A percentile compares a stretch with the other conserved stretches of the same genome.
These are phyloP conservation scores for Globisporangium parvum DNA, from an alignment of 352 stramenopile species.

Conservation along the genomic window DNA sequence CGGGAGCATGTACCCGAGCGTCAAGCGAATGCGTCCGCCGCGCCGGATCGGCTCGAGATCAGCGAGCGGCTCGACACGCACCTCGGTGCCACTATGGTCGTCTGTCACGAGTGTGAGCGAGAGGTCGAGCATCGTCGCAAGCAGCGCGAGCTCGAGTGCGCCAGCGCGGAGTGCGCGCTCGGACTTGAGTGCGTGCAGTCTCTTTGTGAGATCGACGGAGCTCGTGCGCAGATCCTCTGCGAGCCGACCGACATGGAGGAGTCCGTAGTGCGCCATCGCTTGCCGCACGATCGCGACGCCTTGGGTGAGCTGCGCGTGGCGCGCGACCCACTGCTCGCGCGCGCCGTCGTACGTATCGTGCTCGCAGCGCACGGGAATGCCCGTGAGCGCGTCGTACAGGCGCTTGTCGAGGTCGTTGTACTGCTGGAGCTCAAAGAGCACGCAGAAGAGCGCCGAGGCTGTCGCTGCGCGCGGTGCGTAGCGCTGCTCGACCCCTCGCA, in stretches of 20 bases:
- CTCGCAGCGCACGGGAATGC: slow-evolving; percentile 17
- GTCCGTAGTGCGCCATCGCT: slow-evolving; percentile 60
- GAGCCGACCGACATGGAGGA: slow-evolving; percentile 57
- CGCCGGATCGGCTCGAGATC: slow-evolving; percentile 41
- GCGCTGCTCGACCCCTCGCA: slow-evolving; percentile 36
- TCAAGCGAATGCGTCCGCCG: slow-evolving; percentile 45
- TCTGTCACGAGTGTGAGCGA: slow-evolving; percentile 74
- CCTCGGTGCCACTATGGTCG: slow-evolving; percentile 64
- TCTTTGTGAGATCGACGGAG: slow-evolving; percentile 70
- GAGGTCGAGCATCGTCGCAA: slow-evolving; percentile 73
- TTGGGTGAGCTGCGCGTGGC: slow-evolving; percentile 20
- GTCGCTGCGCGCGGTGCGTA: slow-evolving; percentile 36
- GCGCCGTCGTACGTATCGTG: slow-evolving; percentile 6
- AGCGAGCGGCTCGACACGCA: slow-evolving; percentile 51
- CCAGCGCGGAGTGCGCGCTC: slow-evolving; percentile 48
- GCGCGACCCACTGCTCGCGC: neutral
- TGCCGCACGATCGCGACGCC: slow-evolving; percentile 53
- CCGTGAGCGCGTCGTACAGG: slow-evolving; percentile 50
- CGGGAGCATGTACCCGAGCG: slow-evolving; percentile 69
- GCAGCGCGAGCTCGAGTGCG: slow-evolving; percentile 55
- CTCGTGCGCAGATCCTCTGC: slow-evolving; percentile 44
- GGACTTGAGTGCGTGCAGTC: slow-evolving; percentile 71
- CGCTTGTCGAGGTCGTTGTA: slow-evolving; percentile 70
- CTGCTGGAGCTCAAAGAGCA: slow-evolving; percentile 58
- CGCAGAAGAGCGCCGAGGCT: slow-evolving; percentile 53